Base-by-base conservation (phyloP, 352 stramenopile species). In the Pythium monospermum region DNA sequence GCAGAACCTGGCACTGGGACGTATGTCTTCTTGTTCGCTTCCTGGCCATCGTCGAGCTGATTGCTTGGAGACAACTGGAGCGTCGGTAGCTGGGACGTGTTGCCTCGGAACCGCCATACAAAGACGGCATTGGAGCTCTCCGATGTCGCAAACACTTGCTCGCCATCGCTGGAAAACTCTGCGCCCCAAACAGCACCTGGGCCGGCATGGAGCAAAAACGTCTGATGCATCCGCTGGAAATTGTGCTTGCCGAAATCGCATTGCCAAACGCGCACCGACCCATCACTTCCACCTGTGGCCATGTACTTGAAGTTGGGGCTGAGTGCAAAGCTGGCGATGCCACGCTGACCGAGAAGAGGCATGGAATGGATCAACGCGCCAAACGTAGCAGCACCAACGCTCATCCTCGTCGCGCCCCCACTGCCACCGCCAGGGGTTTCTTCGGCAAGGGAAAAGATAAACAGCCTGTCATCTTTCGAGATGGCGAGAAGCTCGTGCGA, bases 291-390 rank as follows among this genome's bases (percentile, higher is more conserved):
- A 10, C 76, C 78, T 7, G 76, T 85, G 4, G 52, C 76, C 66
- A 87, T 70, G 42, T 87, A 87, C 49, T 86, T 86, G 4, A 69
- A 48, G 27, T 87, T 86, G 22, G 61, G 57, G 45, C 69, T 83
- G 26, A 82, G 59, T 1, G 69, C 49, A 22, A 87, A 57, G 25
- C 69, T 53, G 1, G 64, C 71, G 48, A 90, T 84, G 2, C 72
- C 64, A 10, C 66, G 44, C 37, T 86, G 71, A 0, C 71, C 76
- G 1, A 86, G 56, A 19, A 90, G 41, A 3, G 68, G 68, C 54
- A 83, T 79, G 3, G 69, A 74, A 8, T 83, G 73, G 13, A 84
- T 45, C n/a, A 78, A 55, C 35, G 25, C 27, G 18, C 59, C 53
- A 42, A 68, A 57, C 8, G n/a, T n/a, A n/a, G n/a, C n/a, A n/a